These are phyloP conservation scores for Xerocomus nothofagi DNA, from an alignment of 1,284 basidiomycete genomes.

Conservation along the genomic window DNA sequence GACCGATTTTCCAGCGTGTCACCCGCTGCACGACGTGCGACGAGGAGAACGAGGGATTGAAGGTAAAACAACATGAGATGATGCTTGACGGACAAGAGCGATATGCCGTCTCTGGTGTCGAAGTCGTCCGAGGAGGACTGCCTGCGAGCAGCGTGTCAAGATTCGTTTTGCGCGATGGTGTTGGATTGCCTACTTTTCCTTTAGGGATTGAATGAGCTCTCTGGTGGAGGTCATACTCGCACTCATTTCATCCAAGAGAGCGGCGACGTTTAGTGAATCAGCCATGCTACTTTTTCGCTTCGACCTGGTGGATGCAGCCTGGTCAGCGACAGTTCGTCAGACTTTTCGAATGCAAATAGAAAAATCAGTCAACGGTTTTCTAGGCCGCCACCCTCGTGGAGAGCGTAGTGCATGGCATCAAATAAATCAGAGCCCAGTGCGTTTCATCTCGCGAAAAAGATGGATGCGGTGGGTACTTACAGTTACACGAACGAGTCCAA, in stretches of 20 bases:
- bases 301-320: neutral
- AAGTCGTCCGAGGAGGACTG: constrained; percentile 44
- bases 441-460: constrained; percentile 58
- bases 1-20: constrained; percentile 56
- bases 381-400: constrained; percentile 70
- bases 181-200: constrained; percentile 48
- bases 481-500: too few species aligned
- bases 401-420: constrained; percentile 80
- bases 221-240: constrained; percentile 62
- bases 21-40: constrained; percentile 66
- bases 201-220: constrained; percentile 52
- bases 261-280: constrained; percentile 27
- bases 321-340: constrained; percentile 9
- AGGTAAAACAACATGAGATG: constrained; percentile 86
- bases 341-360: neutral
- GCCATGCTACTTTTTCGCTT: constrained; percentile 18
- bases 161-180: neutral
- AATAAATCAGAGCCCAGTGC: constrained; percentile 84
- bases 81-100: constrained; percentile 87
- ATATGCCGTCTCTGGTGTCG: constrained; percentile 81
- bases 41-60: constrained; percentile 80
- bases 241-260: constrained; percentile 62
- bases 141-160: constrained; percentile 24
- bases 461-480: too few species aligned
- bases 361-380: constrained; percentile 84